Conservation (phyloP, 1,284 basidiomycete species). For the Phellinidium pouzarii region DNA sequence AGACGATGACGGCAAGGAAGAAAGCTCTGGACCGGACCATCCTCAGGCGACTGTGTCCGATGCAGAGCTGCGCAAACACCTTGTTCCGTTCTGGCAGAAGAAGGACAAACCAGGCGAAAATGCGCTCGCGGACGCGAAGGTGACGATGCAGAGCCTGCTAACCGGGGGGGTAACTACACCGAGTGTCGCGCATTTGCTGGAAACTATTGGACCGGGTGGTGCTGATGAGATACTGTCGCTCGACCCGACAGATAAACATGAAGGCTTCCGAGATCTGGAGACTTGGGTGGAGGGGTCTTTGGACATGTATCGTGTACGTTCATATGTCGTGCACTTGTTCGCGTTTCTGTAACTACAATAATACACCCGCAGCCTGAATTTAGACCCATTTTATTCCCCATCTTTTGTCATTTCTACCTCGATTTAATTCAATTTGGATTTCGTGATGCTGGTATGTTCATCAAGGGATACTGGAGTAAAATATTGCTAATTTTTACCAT, state of each 20-base stretch:
- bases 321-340: conserved; percentile 14
- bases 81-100: conserved; percentile 61
- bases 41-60: conserved; percentile 36
- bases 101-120: conserved; percentile 58
- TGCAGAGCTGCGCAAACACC: conserved; percentile 59
- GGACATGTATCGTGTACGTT: conserved; percentile 75
- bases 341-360: conserved; percentile 1
- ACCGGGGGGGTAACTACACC: conserved; percentile 50
- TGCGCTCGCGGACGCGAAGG: conserved; percentile 55
- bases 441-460: conserved; percentile 72
- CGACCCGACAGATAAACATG: conserved; percentile 86
- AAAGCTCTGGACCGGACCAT: conserved; percentile 31
- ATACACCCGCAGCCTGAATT: conserved; percentile 72
- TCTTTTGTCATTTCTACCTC: conserved; percentile 96
- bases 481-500: conserved; percentile 3
- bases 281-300: conserved; percentile 90
- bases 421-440: conserved; percentile 90
- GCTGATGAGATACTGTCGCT: conserved; percentile 78
- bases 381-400: conserved; percentile 86
- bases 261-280: conserved; percentile 82
- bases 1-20: conserved; percentile 49
- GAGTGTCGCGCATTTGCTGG: conserved; percentile 67
- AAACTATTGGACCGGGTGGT: conserved; percentile 67
- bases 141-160: conserved; percentile 57
- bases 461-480: neutral